Percentiles rank a stretch among this genome's conserved stretches.
These are phyloP conservation scores for Ampelomyces quisqualis DNA, from an alignment of 2,329 filamentous ascomycete genomes.

Conservation along the genomic window DNA sequence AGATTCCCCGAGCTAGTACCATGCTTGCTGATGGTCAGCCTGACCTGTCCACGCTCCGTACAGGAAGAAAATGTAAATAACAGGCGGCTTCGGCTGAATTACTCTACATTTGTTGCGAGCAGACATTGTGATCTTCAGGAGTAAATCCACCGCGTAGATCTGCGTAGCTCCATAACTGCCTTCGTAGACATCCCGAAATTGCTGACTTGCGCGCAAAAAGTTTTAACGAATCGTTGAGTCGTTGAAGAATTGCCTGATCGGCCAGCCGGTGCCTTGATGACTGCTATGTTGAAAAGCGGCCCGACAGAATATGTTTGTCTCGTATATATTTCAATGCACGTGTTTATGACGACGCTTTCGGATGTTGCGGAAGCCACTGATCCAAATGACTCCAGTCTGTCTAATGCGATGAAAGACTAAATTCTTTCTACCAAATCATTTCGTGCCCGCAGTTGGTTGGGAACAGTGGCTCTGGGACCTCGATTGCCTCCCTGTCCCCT, in stretches of 20 bases:
- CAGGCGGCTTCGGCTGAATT: constrained; percentile 23
- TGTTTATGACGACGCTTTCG: constrained; percentile 59
- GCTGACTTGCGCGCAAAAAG: constrained; percentile 43
- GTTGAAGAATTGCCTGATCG: constrained; percentile 19
- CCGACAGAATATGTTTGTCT: constrained; percentile 62
- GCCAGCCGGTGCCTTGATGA: constrained; percentile 25
- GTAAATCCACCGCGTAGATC: constrained; percentile 6
- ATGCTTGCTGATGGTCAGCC: constrained; percentile 73
- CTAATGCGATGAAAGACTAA: constrained; percentile 34
- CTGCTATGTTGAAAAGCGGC: constrained; percentile 28
- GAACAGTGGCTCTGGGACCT: constrained; percentile 66
- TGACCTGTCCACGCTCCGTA: constrained; percentile 71
- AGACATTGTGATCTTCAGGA: constrained; percentile 33
- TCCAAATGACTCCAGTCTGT: background rate
- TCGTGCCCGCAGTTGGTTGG: constrained; percentile 70
- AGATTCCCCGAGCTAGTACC: constrained; percentile 77
- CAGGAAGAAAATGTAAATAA: constrained; percentile 72
- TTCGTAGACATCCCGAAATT: constrained; percentile 21
- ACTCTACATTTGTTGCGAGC: constrained; percentile 19
- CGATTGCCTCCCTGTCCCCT: constrained; percentile 13
- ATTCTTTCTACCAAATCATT: too few species aligned
- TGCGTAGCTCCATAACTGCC: background rate
- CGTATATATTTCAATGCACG: constrained; percentile 69
- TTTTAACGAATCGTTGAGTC: constrained; percentile 37
- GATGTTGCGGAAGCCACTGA: background rate